Base-by-base conservation (phyloP, 768 basidiomycete species). In the Leucocoprinus leucothites region DNA sequence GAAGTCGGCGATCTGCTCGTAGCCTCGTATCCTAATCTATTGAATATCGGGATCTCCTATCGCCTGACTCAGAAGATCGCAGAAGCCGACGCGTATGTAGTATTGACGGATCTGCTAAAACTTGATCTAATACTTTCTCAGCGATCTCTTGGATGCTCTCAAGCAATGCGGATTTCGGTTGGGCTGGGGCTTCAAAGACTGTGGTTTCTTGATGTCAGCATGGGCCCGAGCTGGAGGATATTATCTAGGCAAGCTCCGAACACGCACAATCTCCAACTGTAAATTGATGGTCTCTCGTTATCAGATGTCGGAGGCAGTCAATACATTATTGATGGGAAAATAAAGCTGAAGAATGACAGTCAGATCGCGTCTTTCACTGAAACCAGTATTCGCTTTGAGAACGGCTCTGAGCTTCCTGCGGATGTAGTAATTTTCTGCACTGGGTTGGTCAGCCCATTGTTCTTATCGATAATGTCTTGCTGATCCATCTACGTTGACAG, bases 261-360 rank as follows among this genome's bases (percentile, higher is more conserved):
- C 18, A 11, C 21, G 36, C 24, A 54, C 22, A 3, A 34, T 4
- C 16, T 26, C 19, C 42, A n/a, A 3, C 19, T 16, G 22, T 46
- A 19, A 3, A 28, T 25, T 16, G 21, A 14, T 50, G 21, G 9
- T 13, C 24, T 14, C n/a, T 43, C 44, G n/a, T 51, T 11, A 21
- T 18, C 48, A 83, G 82, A 84, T 59, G 77, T 79, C 18, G 85
- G 85, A 28, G 81, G 79, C 9, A 79, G 79, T 57, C 77, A 85
- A 65, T 69, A 81, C 59, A 81, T 88, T 61, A 77, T 79, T 43
- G 82, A 86, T 61, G 84, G 85, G 4, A 81, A 83, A 63, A 84
- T 89, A 72, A 86, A 86, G 65, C 67, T 89, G 53, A 88, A 87
- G 70, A 84, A 78, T 67, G 82, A 83, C 53, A 69, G 70, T 46